These are phyloP conservation scores for Cryptococcus wingfieldii DNA, from an alignment of 1,284 basidiomycete genomes.

Conservation along the genomic window DNA sequence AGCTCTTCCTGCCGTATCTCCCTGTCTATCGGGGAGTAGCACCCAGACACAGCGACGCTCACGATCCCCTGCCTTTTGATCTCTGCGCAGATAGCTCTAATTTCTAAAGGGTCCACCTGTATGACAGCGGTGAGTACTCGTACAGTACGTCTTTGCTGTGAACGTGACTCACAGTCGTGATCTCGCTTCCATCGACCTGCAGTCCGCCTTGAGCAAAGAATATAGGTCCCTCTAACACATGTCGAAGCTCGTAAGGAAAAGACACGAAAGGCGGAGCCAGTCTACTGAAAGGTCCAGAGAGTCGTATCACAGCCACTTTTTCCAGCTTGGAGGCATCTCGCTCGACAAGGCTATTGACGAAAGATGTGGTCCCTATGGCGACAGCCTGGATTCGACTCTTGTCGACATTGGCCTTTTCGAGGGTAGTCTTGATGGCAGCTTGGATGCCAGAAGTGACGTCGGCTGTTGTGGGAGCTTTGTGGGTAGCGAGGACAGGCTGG, in stretches of 20 bases:
- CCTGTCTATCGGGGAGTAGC: slow-evolving; percentile 39
- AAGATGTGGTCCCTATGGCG: slow-evolving; percentile 37
- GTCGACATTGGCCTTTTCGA: slow-evolving; percentile 21
- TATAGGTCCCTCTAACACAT: slow-evolving; percentile 28
- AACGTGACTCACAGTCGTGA: slow-evolving; percentile 14
- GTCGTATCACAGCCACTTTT: slow-evolving; percentile 33
- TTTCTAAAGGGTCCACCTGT: slow-evolving; percentile 33
- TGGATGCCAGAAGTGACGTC: slow-evolving; percentile 57
- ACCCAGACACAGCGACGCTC: slow-evolving; percentile 30
- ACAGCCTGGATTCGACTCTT: slow-evolving; percentile 22
- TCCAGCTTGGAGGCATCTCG: slow-evolving; percentile 23
- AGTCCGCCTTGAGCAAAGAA: slow-evolving; percentile 34
- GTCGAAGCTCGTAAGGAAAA: slow-evolving; percentile 32
- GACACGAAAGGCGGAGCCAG: slow-evolving; percentile 29
- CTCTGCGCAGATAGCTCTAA: slow-evolving; percentile 26
- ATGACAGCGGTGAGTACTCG: neutral
- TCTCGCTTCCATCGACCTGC: slow-evolving; percentile 36
- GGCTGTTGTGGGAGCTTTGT: slow-evolving; percentile 56
- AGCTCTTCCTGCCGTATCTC: slow-evolving; percentile 33
- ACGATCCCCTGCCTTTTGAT: slow-evolving; percentile 28
- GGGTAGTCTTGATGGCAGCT: slow-evolving; percentile 14
- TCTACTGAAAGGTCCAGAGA: slow-evolving; percentile 31
- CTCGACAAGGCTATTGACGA: slow-evolving; percentile 37
- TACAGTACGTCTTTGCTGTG: neutral
- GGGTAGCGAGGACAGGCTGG: slow-evolving; percentile 52